A percentile compares a stretch with the other conserved stretches of the same genome.
phyloP scores from a whole-genome alignment of 2,329 filamentous ascomycete species.

The Grosmannia clavigera region DNA sequence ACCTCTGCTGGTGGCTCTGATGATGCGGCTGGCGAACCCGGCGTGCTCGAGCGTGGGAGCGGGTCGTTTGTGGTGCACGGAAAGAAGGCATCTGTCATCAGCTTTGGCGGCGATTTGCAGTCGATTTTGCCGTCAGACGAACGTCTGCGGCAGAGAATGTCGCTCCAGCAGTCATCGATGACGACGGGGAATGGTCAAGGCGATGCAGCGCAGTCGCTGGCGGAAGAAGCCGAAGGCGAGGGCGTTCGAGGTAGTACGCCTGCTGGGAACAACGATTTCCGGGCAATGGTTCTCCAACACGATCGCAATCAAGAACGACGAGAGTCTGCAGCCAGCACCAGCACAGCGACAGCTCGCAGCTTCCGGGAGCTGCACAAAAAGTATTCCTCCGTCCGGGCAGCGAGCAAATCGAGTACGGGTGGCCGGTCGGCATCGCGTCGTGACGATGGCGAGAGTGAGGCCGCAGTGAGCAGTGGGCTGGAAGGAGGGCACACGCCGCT shows the following conservation, averaged over 20 bases:
- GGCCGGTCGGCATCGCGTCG: constrained; percentile 16
- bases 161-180: constrained; percentile 21
- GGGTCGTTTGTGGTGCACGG: constrained; percentile 94
- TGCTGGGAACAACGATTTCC: constrained; percentile 28
- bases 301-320: constrained; percentile 35
- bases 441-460: constrained; percentile 37
- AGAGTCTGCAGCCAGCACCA: constrained; percentile 50
- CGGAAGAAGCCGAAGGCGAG: not conserved
- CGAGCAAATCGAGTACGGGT: constrained; percentile 18
- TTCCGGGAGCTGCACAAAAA: constrained; percentile 51
- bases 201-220: constrained; percentile 17
- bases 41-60: constrained; percentile 63
- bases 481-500: constrained; percentile 49
- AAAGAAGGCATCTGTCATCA: constrained; percentile 94
- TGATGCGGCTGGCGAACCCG: constrained; percentile 36
- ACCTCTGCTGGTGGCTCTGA: constrained; percentile 44
- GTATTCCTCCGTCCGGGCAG: constrained; percentile 40
- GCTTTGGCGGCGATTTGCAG: constrained; percentile 87
- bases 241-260: not conserved
- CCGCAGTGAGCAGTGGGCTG: constrained; percentile 47
- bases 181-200: constrained; percentile 17
- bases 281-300: constrained; percentile 34
- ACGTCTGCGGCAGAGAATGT: constrained; percentile 51
- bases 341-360: constrained; percentile 54
- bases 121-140: constrained; percentile 58